These are phyloP conservation scores for Trametes villosa DNA, from an alignment of 768 basidiomycete species.

Conservation along the genomic window DNA sequence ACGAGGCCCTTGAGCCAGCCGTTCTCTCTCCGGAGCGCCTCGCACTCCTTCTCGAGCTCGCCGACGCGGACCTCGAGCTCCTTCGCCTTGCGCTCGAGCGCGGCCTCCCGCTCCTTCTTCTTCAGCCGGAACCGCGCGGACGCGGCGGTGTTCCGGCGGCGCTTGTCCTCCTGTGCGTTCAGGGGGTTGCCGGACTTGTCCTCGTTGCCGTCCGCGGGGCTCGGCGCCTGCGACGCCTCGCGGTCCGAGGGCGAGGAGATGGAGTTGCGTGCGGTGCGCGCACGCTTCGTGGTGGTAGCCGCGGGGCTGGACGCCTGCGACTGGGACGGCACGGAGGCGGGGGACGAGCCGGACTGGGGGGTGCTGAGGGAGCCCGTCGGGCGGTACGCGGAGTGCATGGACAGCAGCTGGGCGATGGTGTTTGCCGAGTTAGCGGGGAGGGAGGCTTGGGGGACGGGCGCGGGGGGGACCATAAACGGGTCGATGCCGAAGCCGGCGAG, in stretches of 20 bases:
- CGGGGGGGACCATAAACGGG: slow-evolving; percentile 43
- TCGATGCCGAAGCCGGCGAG: slow-evolving; percentile 46
- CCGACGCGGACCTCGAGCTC: slow-evolving; percentile 79
- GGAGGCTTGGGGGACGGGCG: slow-evolving; percentile 36
- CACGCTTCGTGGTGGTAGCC: slow-evolving; percentile 48
- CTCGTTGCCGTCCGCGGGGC: slow-evolving; percentile 36
- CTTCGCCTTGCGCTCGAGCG: slow-evolving; percentile 83
- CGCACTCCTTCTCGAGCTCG: slow-evolving; percentile 91
- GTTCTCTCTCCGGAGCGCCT: slow-evolving; percentile 85
- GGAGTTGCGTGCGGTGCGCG: slow-evolving; percentile 44
- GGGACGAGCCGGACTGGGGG: neutral
- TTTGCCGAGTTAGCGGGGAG: slow-evolving; percentile 42
- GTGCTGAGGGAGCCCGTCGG: too few relatives aligned
- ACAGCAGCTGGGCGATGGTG: slow-evolving; percentile 73
- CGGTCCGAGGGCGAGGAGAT: slow-evolving; percentile 19
- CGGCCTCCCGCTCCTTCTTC: slow-evolving; percentile 95
- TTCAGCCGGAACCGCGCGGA: slow-evolving; percentile 93
- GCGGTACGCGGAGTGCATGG: slow-evolving; percentile 49
- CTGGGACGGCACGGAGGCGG: slow-evolving; percentile 22
- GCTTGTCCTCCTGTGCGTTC: slow-evolving; percentile 81
- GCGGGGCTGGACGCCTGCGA: slow-evolving; percentile 35
- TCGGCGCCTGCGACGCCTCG: slow-evolving; percentile 35
- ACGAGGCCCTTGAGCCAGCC: slow-evolving; percentile 92
- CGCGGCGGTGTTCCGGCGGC: slow-evolving; percentile 91
- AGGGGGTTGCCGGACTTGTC: slow-evolving; percentile 35